Conservation (phyloP, 257 asterid genomes). For the Solanum okadae region DNA sequence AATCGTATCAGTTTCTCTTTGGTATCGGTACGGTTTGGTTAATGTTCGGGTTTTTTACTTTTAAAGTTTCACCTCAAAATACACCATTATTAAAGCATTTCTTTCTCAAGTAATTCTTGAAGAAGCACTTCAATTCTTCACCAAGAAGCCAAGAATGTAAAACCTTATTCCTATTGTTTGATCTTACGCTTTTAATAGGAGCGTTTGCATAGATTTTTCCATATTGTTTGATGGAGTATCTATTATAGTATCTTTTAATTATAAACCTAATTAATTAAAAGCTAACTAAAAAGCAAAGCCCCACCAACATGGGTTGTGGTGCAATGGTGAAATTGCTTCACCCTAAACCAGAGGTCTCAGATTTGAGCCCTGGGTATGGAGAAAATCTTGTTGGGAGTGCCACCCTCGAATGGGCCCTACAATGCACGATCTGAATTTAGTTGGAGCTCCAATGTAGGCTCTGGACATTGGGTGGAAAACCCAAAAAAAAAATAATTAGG, state of each 20-base stretch:
- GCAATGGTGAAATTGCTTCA: not conserved
- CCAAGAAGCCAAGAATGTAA: not conserved
- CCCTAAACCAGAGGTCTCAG: not conserved
- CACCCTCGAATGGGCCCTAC: not conserved
- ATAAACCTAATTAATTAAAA: not conserved
- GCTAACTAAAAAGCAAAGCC: no score
- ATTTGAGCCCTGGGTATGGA: not conserved
- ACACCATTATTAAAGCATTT: not conserved
- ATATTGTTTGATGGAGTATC: not conserved
- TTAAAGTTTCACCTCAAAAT: not conserved
- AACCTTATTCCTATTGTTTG: not conserved
- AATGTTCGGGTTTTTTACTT: no score
- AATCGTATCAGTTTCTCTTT: not conserved
- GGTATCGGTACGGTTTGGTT: not conserved
- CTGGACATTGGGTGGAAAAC: not conserved
- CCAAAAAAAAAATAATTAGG: no score
- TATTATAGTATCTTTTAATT: not conserved
- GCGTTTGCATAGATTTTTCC: no score
- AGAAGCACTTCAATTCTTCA: not conserved
- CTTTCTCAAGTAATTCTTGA: not conserved
- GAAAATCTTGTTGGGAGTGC: not conserved
- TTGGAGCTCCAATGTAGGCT: not conserved
- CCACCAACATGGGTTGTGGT: no score
- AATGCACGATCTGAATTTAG: not conserved
- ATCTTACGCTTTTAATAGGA: not conserved